Base-by-base conservation (phyloP, 2,329 filamentous ascomycete species). In the Verticillium alfalfae region DNA sequence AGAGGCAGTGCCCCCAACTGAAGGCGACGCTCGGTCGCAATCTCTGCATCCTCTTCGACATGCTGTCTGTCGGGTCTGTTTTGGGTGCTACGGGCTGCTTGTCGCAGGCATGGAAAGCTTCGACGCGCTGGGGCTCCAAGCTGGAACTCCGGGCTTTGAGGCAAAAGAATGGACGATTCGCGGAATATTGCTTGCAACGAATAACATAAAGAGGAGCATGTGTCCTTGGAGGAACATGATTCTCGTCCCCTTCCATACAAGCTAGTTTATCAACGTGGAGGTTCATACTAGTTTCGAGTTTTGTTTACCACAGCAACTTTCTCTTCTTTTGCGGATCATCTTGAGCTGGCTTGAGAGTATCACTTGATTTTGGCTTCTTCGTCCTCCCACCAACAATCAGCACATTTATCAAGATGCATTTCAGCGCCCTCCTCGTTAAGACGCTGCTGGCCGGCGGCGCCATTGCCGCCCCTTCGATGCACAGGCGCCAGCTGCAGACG, bases 371-470 rank as follows among this genome's bases (percentile, higher is more conserved):
- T 31, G 9, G 34, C 34, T 56, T 9, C 34, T n/a, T 26, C 16
- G 18, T 57, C 34, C 22, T 18, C 56, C 26, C 56, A 41, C 7
- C 36, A 26, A 36, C 36, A 22, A 26, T 34, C 3, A 31, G 41
- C 10, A 18, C 62, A 37, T 54, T 18, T 10, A 8, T 18, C 61
- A 67, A 31, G 56, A 69, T 69, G 67, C 63, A 68, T 38, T 67
- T 75, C 62, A 69, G 68, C 41, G 73, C 75, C 36, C 70, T 77
- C 58, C 75, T 87, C 57, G 75, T 72, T 16, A 74, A 85, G 66
- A 81, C 75, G 41, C 79, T 88, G 60, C 66, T 75, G 54, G 73
- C 81, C 66, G 83, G 84, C 67, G 68, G 82, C 59, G 79, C 71
- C 79, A 83, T 69, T 67, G 65, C 54, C n/a, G 45, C 77, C 79